phyloP scores from a whole-genome alignment of 129 eudicot genomes.

The Smallanthus sonchifolius region DNA sequence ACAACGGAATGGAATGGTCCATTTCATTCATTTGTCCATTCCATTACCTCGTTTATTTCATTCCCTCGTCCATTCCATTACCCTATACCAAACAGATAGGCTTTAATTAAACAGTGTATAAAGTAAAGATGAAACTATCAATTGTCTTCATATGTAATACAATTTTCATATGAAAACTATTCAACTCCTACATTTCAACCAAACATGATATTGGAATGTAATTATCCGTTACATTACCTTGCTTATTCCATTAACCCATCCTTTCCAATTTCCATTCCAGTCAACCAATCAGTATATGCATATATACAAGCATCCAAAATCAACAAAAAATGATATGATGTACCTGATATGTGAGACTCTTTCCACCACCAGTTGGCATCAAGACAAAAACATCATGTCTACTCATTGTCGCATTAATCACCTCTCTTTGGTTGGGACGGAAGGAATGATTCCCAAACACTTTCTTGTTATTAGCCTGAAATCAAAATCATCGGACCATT shows the following conservation, averaged over 20 bases:
- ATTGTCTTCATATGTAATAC: background rate
- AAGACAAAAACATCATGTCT: no score
- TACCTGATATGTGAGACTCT: no score
- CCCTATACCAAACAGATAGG: no score
- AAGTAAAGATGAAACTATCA: background rate
- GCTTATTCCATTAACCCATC: background rate
- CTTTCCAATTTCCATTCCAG: background rate
- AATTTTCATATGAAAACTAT: background rate
- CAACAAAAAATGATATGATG: no score
- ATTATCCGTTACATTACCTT: background rate
- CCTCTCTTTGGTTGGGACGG: constrained; percentile 94
- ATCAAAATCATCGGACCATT: constrained; percentile 4
- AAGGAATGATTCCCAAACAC: constrained; percentile 90
- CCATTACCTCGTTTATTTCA: no score
- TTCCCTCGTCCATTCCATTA: no score
- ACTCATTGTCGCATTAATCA: constrained; percentile 96
- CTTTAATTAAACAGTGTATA: background rate
- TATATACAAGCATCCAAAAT: no score
- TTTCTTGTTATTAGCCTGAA: constrained; percentile 73
- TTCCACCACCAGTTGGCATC: no score
- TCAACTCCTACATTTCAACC: background rate
- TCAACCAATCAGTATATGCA: no score
- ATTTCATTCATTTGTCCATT: no score
- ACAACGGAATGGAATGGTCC: no score
- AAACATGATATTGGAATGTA: background rate